phyloP scores from a whole-genome alignment of 2,329 filamentous ascomycete species.

The Colletotrichum scovillei region DNA sequence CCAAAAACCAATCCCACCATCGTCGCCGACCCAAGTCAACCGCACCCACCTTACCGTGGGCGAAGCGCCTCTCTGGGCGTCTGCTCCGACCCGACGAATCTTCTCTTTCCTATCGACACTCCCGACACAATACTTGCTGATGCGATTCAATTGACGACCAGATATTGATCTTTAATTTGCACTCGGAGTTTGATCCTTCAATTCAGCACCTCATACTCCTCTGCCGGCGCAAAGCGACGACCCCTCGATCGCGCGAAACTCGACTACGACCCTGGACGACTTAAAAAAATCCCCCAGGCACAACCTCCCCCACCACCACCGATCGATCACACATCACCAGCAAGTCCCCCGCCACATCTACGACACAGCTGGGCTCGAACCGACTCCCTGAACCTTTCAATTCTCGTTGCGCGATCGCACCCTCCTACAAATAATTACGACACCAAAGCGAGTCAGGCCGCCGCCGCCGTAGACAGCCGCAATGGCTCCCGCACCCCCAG shows the following conservation, averaged over 20 bases:
- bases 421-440: not conserved
- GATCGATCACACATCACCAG: not conserved
- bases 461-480: conserved; percentile 9
- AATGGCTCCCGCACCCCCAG: conserved; percentile 26
- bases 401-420: not conserved
- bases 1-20: conserved; percentile 24
- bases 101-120: not conserved
- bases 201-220: not conserved
- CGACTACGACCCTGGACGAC: not conserved
- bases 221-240: not conserved
- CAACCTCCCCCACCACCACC: conserved; percentile 6
- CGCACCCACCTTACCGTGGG: not conserved
- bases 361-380: not conserved
- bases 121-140: not conserved
- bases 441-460: not conserved
- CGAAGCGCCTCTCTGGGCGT: not conserved
- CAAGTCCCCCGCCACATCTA: not conserved
- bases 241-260: not conserved
- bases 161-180: not conserved
- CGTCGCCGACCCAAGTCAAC: conserved; percentile 37
- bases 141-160: conserved; percentile 6
- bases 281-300: not conserved
- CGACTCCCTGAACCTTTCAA: not conserved
- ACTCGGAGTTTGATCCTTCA: too few relatives aligned
- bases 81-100: not conserved